These are phyloP conservation scores for Mortierella antarctica DNA, from an alignment of 192 early-diverging fungal species.

Conservation along the genomic window DNA sequence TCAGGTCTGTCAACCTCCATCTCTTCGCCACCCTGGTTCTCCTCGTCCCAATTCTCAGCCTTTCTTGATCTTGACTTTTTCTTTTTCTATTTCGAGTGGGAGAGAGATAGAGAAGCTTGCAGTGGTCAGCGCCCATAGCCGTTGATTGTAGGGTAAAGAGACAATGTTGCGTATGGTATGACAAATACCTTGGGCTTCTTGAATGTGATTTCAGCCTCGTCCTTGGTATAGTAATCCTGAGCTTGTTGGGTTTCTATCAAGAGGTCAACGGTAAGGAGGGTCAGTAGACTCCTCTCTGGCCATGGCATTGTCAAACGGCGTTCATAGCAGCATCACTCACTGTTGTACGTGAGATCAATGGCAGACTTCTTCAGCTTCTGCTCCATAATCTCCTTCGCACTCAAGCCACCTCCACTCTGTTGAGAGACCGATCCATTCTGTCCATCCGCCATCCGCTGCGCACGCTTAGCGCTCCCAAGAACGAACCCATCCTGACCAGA, in stretches of 20 bases:
- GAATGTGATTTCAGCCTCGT: constrained; percentile 81
- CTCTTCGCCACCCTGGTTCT: constrained; percentile 56
- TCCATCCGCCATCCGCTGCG: constrained; percentile 3
- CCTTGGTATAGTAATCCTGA: constrained; percentile 91
- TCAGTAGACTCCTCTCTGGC: too few relatives aligned
- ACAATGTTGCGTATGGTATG: not conserved
- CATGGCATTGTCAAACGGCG: not conserved
- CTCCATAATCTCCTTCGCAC: constrained; percentile 44
- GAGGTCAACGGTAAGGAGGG: too few relatives aligned
- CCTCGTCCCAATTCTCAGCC: constrained; percentile 60
- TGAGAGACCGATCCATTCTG: not conserved
- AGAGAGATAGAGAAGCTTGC: not conserved
- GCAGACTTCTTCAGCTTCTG: constrained; percentile 53
- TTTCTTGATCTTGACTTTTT: constrained; percentile 63
- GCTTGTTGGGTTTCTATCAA: constrained; percentile 69
- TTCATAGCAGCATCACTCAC: constrained; percentile 27
- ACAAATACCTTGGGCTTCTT: constrained; percentile 80
- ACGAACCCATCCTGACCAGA: constrained; percentile 39
- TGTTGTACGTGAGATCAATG: constrained; percentile 65
- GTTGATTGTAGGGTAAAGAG: not conserved
- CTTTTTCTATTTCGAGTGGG: constrained; percentile 62
- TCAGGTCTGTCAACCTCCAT: constrained; percentile 40
- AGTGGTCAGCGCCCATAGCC: not conserved
- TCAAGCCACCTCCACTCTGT: constrained; percentile 1
- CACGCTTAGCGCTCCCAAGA: constrained; percentile 35